phyloP scores from a whole-genome alignment of 169 alveolate genomes.

The Eimeria maxima region DNA sequence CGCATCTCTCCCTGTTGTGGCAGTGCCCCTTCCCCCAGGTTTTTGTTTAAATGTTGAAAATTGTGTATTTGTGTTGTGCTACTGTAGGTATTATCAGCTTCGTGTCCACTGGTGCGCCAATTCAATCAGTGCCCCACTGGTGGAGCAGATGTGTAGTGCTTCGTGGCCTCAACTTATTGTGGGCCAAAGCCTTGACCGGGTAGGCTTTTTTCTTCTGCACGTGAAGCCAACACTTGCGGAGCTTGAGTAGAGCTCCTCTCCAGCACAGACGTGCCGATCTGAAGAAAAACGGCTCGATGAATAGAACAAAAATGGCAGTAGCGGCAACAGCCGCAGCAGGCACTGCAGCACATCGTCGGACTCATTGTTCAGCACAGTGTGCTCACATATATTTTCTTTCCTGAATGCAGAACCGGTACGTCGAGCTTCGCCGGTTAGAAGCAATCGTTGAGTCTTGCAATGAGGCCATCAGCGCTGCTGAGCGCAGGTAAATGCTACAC shows the following conservation, averaged over 20 bases:
- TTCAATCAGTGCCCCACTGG: conserved; percentile 36
- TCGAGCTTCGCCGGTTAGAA: conserved; percentile 61
- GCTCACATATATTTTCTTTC: background rate
- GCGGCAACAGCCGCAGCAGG: background rate
- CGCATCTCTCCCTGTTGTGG: background rate
- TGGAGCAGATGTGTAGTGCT: conserved; percentile 51
- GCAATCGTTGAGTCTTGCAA: conserved; percentile 56
- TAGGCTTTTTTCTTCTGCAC: background rate
- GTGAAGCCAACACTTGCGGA: background rate
- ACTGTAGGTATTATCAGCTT: conserved; percentile 45
- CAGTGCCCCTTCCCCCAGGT: too few species aligned
- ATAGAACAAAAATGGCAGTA: background rate
- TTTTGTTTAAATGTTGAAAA: background rate
- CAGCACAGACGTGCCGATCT: background rate
- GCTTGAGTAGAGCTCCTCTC: background rate
- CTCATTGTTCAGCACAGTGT: background rate
- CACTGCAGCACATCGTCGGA: background rate
- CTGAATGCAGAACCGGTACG: conserved; percentile 51
- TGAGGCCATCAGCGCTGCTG: conserved; percentile 55
- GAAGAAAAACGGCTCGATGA: background rate
- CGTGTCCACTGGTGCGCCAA: conserved; percentile 60
- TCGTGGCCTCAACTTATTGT: conserved; percentile 54
- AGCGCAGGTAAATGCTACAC: background rate
- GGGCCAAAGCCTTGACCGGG: conserved; percentile 56
- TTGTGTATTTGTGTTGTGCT: background rate